Conservation (phyloP, 495 filamentous ascomycete species). For the Penicillium steckii region DNA sequence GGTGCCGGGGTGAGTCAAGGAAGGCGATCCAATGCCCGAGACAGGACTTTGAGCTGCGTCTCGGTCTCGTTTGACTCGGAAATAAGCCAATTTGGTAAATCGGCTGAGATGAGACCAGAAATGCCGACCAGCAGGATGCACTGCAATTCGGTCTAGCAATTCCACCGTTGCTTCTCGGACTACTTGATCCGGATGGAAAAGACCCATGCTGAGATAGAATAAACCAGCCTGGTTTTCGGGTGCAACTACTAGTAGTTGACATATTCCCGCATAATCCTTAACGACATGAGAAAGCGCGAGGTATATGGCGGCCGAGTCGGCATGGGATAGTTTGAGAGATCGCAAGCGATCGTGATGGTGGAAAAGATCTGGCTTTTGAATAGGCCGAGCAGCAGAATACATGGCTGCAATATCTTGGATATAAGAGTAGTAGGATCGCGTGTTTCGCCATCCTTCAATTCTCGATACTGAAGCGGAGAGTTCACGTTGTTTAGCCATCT, state of each 20-base stretch:
- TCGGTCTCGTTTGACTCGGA: slow-evolving; percentile 64
- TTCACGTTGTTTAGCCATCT: slow-evolving; percentile 74
- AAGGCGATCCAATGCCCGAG: slow-evolving; percentile 13
- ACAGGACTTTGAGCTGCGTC: slow-evolving; percentile 41
- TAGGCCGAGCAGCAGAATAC: slow-evolving; percentile 59
- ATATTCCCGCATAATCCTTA: slow-evolving; percentile 82
- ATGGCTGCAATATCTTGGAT: slow-evolving; percentile 72
- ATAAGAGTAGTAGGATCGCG: slow-evolving; percentile 90
- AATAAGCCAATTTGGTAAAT: slow-evolving; percentile 81
- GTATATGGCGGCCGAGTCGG: slow-evolving; percentile 76
- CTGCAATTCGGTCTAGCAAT: slow-evolving; percentile 76
- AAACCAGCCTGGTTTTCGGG: slow-evolving; percentile 86
- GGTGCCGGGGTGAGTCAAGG: slow-evolving; percentile 10
- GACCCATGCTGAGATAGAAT: slow-evolving; percentile 86
- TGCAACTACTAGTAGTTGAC: slow-evolving; percentile 79
- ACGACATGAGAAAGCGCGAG: slow-evolving; percentile 73
- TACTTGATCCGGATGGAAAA: slow-evolving; percentile 86
- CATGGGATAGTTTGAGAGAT: slow-evolving; percentile 66
- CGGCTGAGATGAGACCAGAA: slow-evolving; percentile 86
- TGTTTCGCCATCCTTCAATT: slow-evolving; percentile 95
- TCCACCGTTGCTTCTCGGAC: slow-evolving; percentile 77
- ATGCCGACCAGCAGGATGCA: slow-evolving; percentile 87
- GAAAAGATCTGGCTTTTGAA: slow-evolving; percentile 80
- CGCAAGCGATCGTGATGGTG: slow-evolving; percentile 92
- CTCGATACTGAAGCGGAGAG: slow-evolving; percentile 84